These are phyloP conservation scores for Solanum infundibuliforme DNA, from an alignment of 257 asterid genomes.

Conservation along the genomic window DNA sequence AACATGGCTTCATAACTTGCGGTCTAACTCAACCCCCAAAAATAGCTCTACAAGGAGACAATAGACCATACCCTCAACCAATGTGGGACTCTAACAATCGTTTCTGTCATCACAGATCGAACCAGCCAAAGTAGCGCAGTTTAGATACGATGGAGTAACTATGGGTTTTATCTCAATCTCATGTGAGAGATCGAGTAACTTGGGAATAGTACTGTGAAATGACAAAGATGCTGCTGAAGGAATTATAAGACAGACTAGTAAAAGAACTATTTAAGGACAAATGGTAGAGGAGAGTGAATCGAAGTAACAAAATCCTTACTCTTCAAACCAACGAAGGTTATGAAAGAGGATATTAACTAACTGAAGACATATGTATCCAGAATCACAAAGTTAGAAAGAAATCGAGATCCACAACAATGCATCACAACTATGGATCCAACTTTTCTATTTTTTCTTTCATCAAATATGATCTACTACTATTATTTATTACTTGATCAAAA, in stretches of 20 bases:
- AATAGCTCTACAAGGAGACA: neutral
- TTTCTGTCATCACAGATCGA: neutral
- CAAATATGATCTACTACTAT: neutral
- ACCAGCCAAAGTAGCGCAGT: neutral
- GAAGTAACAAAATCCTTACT: neutral
- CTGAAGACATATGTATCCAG: neutral
- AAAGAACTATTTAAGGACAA: neutral
- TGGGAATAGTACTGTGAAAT: neutral
- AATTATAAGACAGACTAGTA: neutral
- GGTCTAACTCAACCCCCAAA: neutral
- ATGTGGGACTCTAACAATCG: neutral
- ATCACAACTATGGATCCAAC: neutral
- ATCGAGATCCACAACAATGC: neutral
- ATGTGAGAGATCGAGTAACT: neutral
- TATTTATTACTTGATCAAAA: neutral
- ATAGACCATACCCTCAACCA: neutral
- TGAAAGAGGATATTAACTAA: neutral
- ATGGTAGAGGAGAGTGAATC: neutral
- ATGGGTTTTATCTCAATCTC: neutral
- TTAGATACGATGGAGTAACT: neutral
- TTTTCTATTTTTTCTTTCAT: neutral
- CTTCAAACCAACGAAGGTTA: neutral
- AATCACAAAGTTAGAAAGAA: neutral
- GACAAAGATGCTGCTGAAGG: neutral
- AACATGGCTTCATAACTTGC: neutral